These are phyloP conservation scores for Linderniella brevidens DNA, from an alignment of 257 asterid genomes.

Conservation along the genomic window DNA sequence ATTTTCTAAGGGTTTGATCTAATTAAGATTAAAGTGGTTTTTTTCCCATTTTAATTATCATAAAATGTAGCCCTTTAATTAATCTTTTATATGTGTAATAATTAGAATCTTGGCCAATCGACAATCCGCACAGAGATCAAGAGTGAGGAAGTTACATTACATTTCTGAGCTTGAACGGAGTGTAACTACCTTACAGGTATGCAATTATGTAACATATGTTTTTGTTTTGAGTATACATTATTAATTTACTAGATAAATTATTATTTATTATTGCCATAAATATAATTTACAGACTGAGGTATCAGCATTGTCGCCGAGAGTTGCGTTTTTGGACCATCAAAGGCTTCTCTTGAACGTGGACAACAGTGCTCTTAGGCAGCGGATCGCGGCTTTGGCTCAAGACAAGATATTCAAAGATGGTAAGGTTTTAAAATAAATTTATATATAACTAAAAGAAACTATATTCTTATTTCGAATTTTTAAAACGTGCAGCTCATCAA, in stretches of 20 bases:
- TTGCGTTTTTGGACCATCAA: constrained; percentile 91
- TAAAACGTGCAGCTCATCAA: constrained; percentile 48
- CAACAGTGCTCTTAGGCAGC: constrained; percentile 85
- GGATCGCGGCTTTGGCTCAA: constrained; percentile 89
- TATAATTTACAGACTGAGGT: constrained; percentile 56
- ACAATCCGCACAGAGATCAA: constrained; percentile 90
- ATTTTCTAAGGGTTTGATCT: not conserved
- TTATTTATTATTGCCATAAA: not conserved
- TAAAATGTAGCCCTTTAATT: not conserved
- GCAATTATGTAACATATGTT: constrained; percentile 2
- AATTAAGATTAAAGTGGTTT: not conserved
- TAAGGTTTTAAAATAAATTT: constrained; percentile 10
- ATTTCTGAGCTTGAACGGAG: constrained; percentile 85
- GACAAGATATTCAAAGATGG: constrained; percentile 93
- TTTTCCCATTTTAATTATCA: not conserved
- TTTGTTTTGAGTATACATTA: not conserved
- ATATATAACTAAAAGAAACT: not conserved
- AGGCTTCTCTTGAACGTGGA: constrained; percentile 68
- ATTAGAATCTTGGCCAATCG: constrained; percentile 80
- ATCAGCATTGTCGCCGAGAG: constrained; percentile 82
- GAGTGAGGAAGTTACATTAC: constrained; percentile 87
- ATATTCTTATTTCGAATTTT: not conserved
- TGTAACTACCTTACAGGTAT: constrained; percentile 72
- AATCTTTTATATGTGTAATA: not conserved
- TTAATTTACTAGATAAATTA: not conserved